Percentiles rank a stretch among this genome's conserved stretches.
Evolutionary conservation across 345 rosid genomes (phyloP).

Genomic region (Noccaea bulbosa): DNA sequence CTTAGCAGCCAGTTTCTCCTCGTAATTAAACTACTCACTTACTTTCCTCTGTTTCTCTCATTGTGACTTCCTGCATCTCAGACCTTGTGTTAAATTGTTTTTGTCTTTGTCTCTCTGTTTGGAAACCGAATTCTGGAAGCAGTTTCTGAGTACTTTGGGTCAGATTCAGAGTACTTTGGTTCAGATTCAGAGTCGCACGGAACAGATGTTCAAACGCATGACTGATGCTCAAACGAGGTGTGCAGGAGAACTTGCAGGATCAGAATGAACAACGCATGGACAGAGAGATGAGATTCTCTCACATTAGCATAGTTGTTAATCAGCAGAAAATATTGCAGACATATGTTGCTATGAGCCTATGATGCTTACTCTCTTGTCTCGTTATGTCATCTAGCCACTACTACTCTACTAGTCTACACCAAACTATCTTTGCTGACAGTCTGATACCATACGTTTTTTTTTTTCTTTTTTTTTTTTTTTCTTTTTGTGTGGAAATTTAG

Average conservation of each 20-base stretch:
- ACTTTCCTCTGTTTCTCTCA: not conserved
- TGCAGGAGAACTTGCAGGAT: not conserved
- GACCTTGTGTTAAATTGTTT: not conserved
- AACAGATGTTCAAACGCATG: not conserved
- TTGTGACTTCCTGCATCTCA: not conserved
- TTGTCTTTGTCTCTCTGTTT: constrained; percentile 14
- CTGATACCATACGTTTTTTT: no score
- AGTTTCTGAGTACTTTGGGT: not conserved
- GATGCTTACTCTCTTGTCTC: not conserved
- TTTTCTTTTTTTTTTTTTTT: no score
- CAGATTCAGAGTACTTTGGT: not conserved
- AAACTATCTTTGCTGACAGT: no score
- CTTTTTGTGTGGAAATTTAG: no score
- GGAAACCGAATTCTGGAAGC: not conserved
- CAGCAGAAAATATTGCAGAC: not conserved
- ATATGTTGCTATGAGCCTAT: not conserved
- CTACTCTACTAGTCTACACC: no score
- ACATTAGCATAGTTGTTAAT: not conserved
- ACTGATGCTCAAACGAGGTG: not conserved
- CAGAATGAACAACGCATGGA: not conserved
- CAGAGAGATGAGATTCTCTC: not conserved
- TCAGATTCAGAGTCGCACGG: no score
- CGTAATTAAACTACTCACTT: not conserved
- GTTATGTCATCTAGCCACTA: no score
- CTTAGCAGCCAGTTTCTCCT: not conserved